Evolutionary conservation across 2,329 filamentous ascomycete species (phyloP), one percentile per base, ranked within the genome.

Genomic region (Aspergillus vadensis): DNA sequence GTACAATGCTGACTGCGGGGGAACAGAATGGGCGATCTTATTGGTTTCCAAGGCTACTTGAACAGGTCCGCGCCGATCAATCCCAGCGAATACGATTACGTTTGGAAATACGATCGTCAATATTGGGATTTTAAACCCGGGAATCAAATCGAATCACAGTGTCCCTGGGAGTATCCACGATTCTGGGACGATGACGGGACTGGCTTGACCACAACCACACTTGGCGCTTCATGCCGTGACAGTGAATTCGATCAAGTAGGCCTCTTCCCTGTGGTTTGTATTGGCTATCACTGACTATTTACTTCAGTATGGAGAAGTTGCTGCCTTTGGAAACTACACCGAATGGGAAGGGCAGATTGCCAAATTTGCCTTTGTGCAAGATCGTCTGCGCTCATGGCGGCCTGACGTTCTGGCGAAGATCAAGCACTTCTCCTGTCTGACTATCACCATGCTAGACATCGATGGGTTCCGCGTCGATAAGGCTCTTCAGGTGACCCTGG

Each of bases 401-500:
- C 82, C 84, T 1, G 80, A 81, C 10, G 85, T 88, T 0, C 75
- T 81, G 36, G 78, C 81, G 48, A 85, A 84, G 65, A 76, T 88
- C 60, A 81, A 83, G 64, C 82, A 82, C 50, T 86, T 87, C 66
- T 86, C 85, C 1, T 88, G 86, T 72, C 83, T 88, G 71, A 78
- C 84, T 43, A 86, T 88, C 58, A 72, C 77, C 17, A 83, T 81
- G 63, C 76, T 88, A 9, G 86, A 88, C 65, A 83, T 88, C 57
- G 86, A 88, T 67, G 86, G 86, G 0, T 87, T 85, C 69, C 82
- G 86, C 58, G 86, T 87, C 72, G 86, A 88, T 74, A 88, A 88
- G 71, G 86, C 85, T 2, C 82, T 85, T 21, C 85, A 88, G 66
- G 81, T 84, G 15, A 87, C 86, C 0, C 79, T 87, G 4, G 86